Percentiles rank a stretch among this genome's conserved stretches.
phyloP scores from a whole-genome alignment of 768 basidiomycete genomes.

The Mycena sanguinolenta region DNA sequence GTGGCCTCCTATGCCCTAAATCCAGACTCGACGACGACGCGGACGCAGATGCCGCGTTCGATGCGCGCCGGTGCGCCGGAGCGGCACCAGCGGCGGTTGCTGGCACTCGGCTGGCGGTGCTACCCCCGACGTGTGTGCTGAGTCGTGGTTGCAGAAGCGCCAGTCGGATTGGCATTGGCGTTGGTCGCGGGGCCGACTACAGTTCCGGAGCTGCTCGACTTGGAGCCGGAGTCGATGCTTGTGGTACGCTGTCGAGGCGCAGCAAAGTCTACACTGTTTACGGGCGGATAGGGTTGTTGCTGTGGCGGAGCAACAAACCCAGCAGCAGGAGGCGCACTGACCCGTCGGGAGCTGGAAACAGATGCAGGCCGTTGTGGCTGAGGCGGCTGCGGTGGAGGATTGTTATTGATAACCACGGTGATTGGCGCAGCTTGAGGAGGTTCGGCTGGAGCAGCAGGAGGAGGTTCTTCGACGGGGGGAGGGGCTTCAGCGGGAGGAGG shows the following conservation, averaged over 20 bases:
- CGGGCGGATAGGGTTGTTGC: neutral
- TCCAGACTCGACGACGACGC: neutral
- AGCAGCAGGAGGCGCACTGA: conserved; percentile 9
- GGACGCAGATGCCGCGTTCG: neutral
- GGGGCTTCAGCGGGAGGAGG: neutral
- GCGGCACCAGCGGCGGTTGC: neutral
- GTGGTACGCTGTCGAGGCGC: neutral
- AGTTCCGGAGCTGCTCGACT: neutral
- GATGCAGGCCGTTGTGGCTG: conserved; percentile 3
- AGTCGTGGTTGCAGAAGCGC: neutral
- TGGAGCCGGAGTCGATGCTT: neutral
- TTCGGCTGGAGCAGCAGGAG: neutral
- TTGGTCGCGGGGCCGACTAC: neutral
- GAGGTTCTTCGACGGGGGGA: neutral
- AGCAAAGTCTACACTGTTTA: neutral
- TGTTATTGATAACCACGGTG: neutral
- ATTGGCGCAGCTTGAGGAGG: neutral
- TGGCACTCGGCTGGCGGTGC: neutral
- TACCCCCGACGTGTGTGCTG: conserved; percentile 4
- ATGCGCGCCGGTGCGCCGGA: neutral
- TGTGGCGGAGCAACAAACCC: neutral
- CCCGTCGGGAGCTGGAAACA: conserved; percentile 9
- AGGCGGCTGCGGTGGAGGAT: neutral
- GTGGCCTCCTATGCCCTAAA: neutral
- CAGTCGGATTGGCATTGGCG: neutral